Conservation (phyloP, 495 filamentous ascomycete species). For the Immersiella caudata region DNA sequence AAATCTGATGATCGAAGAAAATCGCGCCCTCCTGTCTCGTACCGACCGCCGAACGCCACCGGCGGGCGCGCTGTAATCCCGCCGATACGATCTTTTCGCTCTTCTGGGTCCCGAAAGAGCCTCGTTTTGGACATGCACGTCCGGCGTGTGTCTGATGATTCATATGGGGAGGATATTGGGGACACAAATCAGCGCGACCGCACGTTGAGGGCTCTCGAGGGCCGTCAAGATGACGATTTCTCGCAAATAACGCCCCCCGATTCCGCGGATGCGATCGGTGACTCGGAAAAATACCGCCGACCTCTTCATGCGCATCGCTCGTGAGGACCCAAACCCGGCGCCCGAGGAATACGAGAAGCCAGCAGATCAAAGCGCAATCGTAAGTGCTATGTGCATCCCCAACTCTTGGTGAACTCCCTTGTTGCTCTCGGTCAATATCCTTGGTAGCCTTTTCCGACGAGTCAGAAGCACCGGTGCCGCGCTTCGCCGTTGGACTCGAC, state of each 20-base stretch:
- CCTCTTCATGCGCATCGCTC: constrained; percentile 57
- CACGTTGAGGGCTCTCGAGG: constrained; percentile 54
- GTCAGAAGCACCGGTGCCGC: neutral
- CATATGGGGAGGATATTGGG: constrained; percentile 41
- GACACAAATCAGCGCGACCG: constrained; percentile 52
- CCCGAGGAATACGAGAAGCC: constrained; percentile 31
- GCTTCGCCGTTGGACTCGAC: constrained; percentile 4
- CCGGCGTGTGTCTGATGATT: constrained; percentile 37
- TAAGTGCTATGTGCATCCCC: constrained; percentile 36
- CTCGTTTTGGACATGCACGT: constrained; percentile 52
- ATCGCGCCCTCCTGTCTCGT: constrained; percentile 49
- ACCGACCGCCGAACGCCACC: constrained; percentile 38
- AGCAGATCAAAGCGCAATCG: constrained; percentile 43
- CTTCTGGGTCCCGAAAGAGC: constrained; percentile 53
- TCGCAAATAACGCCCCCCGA: constrained; percentile 45
- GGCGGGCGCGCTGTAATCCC: constrained; percentile 43
- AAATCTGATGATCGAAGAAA: constrained; percentile 45
- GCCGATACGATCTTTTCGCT: constrained; percentile 54
- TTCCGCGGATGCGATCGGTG: constrained; percentile 43
- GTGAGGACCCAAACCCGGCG: constrained; percentile 47
- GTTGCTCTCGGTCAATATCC: neutral
- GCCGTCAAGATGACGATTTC: constrained; percentile 43
- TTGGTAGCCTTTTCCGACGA: neutral
- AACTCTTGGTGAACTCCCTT: neutral
- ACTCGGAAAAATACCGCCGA: constrained; percentile 53